Evolutionary conservation across 1,284 basidiomycete species (phyloP), one percentile per base, ranked within the genome.

Genomic region (Ceratobasidium sp.): DNA sequence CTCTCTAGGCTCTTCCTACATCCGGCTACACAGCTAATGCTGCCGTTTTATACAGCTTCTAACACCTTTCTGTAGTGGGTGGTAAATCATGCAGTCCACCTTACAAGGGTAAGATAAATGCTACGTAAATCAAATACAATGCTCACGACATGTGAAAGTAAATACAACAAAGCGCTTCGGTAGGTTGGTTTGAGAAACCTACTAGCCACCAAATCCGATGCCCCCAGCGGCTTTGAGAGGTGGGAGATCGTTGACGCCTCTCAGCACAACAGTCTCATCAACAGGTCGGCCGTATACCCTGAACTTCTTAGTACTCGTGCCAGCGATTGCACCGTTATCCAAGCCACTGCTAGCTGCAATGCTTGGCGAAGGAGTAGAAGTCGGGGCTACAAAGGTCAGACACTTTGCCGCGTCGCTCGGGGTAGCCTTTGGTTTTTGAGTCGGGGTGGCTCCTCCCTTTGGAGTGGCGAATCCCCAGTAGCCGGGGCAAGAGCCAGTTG

Each of bases 401-500:
- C 66, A 70, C 1, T 38, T 70, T 9, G n/a, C 18, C 30, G 66
- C 66, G 21, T 70, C 66, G 8, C 54, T 70, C 13, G 66, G 66
- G 30, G 54, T 70, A 0, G 54, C 26, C 16, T 47, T 57, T 9
- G 66, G 66, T 35, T 70, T 70, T 47, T 55, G 66, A 41, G 66
- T 70, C 21, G 66, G 66, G 41, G 54, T 41, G 1, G 38, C 8
- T 26, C 54, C 54, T 6, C 54, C 66, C 35, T 70, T 70, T 26
- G 52, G 52, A 3, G 41, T 58, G 5, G 66, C 66, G 43, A 70
- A 70, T 3, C 66, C 66, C 52, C 54, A 70, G 21, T 70, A 70
- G 28, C 52, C 64, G 14, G 66, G 66, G 21, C 66, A 70, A 21
- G 54, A 32, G 7, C 38, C 66, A 16, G 66, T 70, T n/a, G 66